These are phyloP conservation scores for Flaveria sonorensis DNA, from an alignment of 129 eudicot genomes.

Conservation along the genomic window DNA sequence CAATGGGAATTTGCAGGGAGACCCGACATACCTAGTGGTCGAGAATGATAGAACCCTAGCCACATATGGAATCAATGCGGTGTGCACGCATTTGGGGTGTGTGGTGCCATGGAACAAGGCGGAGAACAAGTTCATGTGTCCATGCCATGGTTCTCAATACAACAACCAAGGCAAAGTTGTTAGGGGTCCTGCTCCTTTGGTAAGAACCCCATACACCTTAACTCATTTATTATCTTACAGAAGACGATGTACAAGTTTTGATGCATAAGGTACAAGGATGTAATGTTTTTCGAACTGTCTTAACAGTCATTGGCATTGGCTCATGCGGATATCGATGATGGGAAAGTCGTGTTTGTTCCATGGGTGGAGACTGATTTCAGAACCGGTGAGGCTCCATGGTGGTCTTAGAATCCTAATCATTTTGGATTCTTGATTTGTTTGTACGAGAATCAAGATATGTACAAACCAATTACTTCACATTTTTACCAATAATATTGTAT, in stretches of 20 bases:
- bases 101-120: constrained; percentile 97
- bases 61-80: constrained; percentile 90
- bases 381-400: constrained; percentile 96
- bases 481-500: background rate
- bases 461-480: constrained; percentile 31
- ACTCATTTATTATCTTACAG: background rate
- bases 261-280: background rate
- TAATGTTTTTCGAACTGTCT: background rate
- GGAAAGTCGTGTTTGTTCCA: constrained; percentile 89
- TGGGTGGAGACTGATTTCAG: constrained; percentile 95
- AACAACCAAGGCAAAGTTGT: constrained; percentile 92
- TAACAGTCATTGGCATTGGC: constrained; percentile 95
- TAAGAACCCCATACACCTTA: constrained; percentile 26
- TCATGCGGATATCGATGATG: constrained; percentile 85
- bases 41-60: constrained; percentile 89
- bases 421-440: constrained; percentile 20
- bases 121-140: constrained; percentile 99
- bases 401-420: constrained; percentile 44
- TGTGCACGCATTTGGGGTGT: constrained; percentile 98
- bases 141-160: constrained; percentile 99
- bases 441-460: constrained; percentile 20
- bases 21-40: constrained; percentile 95
- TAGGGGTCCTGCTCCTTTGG: constrained; percentile 97
- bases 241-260: background rate
- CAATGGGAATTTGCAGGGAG: constrained; percentile 60